Percentiles rank a stretch among this genome's conserved stretches.
Conservation (phyloP, 495 filamentous ascomycete species). For the Aspergillus panamensis region DNA sequence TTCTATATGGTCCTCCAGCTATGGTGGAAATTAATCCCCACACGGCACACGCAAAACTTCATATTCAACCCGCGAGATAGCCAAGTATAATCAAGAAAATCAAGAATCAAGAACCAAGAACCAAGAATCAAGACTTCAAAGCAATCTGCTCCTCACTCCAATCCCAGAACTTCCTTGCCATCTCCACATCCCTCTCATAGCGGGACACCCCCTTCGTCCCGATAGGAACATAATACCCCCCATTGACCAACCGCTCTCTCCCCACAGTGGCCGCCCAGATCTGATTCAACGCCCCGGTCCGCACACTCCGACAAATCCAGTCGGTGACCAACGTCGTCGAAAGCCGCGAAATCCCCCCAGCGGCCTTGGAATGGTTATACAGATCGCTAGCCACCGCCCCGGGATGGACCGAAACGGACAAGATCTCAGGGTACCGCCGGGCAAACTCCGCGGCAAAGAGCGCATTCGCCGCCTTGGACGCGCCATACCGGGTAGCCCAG, state of each 20-base stretch:
- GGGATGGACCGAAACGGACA: slow-evolving; percentile 60
- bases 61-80: background rate
- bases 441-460: slow-evolving; percentile 60
- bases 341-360: slow-evolving; percentile 28
- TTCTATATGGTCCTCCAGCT: too few relatives aligned
- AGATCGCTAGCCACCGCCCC: slow-evolving; percentile 60
- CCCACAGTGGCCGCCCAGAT: slow-evolving; percentile 52
- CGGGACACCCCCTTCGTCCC: slow-evolving; percentile 38
- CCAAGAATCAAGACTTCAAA: slow-evolving; percentile 15
- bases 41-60: background rate
- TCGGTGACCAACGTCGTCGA: slow-evolving; percentile 21
- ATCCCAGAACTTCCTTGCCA: slow-evolving; percentile 56
- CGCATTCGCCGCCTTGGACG: slow-evolving; percentile 63
- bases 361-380: slow-evolving; percentile 30
- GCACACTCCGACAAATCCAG: slow-evolving; percentile 31
- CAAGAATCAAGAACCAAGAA: too few relatives aligned
- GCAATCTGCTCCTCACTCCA: slow-evolving; percentile 58
- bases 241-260: slow-evolving; percentile 40
- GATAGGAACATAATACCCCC: slow-evolving; percentile 57
- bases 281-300: slow-evolving; percentile 54
- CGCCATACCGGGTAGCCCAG: slow-evolving; percentile 46
- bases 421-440: slow-evolving; percentile 52
- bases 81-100: slow-evolving; percentile 8
- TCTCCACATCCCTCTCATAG: slow-evolving; percentile 41
- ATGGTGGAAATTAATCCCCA: too few relatives aligned